These are phyloP conservation scores for Candida berthetii DNA, from an alignment of 805 yeast genomes.

Conservation along the genomic window DNA sequence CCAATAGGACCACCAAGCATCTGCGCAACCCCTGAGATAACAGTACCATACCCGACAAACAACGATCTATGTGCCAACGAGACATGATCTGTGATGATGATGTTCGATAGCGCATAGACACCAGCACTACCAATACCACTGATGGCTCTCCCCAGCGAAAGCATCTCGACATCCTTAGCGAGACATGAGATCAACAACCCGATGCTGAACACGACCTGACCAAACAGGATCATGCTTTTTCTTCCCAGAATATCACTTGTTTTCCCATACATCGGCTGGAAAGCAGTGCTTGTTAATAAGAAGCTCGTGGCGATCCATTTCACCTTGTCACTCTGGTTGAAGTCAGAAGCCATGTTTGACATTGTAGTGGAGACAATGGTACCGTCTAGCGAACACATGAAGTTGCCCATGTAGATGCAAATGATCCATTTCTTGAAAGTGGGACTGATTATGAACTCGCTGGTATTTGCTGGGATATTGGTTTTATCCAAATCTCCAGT, in stretches of 20 bases:
- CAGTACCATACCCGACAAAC: constrained; percentile 43
- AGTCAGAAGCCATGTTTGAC: constrained; percentile 52
- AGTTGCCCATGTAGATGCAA: constrained; percentile 37
- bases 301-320: constrained; percentile 74
- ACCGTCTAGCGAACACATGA: constrained; percentile 51
- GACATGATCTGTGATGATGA: constrained; percentile 49
- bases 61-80: constrained; percentile 47
- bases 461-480: too few relatives aligned
- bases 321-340: constrained; percentile 42
- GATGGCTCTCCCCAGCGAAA: constrained; percentile 43
- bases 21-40: constrained; percentile 32
- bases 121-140: constrained; percentile 61
- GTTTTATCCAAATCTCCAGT: too few relatives aligned
- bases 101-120: constrained; percentile 41
- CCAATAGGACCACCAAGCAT: constrained; percentile 39
- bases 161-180: constrained; percentile 33
- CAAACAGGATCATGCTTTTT: constrained; percentile 34
- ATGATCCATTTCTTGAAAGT: constrained; percentile 1
- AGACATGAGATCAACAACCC: constrained; percentile 39
- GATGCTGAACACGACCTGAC: constrained; percentile 36
- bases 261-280: constrained; percentile 71
- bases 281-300: constrained; percentile 62
- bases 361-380: constrained; percentile 56
- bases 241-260: constrained; percentile 62
- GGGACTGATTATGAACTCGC: not conserved